Base-by-base conservation (phyloP, 148 eudicot species). In the Nepenthes gracilis region DNA sequence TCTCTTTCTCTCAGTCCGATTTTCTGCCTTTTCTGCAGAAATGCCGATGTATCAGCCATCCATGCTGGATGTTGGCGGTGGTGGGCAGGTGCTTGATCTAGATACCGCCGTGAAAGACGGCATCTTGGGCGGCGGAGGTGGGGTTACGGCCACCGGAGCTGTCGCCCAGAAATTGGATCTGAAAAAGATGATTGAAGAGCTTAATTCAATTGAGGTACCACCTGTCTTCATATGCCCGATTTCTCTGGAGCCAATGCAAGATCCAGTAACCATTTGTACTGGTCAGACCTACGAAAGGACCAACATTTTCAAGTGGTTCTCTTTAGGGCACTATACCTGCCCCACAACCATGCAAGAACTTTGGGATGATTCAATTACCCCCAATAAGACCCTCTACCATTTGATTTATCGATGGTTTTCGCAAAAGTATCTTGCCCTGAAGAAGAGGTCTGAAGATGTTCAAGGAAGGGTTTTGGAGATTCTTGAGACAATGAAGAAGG, bases 251-350 rank as follows among this genome's bases (percentile, higher is more conserved):
- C 86, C 97, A 52, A 90, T 90, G 97, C 88, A 78, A 75, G 95
- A 90, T 76, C 97, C 97, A 9, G 95, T 90, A 3, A 90, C 95
- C 10, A 88, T 90, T 53, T 90, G 97, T 56, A 90, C 97, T 4
- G 97, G 97, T 0, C 97, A 90, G 65, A 90, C 97, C 12, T 90
- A 90, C 47, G 97, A 90, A 74, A 75, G 81, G 65, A 73, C 74
- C 38, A 90, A 90, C 57, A 90, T 90, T 6, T 75, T 80, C 60
- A 86, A 82, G 74, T 90, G 97, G 97, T 71, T 86, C 7, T 73
- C 77, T 58, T 65, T 90, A 54, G 95, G 97, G 43, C 94, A 84
- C 65, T 72, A 73, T 43, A 90, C 90, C 61, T 90, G 97, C 61
- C 97, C 97, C 55, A 90, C 95, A 10, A 90, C 97, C 57, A 73